Percentiles rank a stretch among this genome's conserved stretches.
phyloP scores from a whole-genome alignment of 2,329 filamentous ascomycete species.

The Helotiales sp. region DNA sequence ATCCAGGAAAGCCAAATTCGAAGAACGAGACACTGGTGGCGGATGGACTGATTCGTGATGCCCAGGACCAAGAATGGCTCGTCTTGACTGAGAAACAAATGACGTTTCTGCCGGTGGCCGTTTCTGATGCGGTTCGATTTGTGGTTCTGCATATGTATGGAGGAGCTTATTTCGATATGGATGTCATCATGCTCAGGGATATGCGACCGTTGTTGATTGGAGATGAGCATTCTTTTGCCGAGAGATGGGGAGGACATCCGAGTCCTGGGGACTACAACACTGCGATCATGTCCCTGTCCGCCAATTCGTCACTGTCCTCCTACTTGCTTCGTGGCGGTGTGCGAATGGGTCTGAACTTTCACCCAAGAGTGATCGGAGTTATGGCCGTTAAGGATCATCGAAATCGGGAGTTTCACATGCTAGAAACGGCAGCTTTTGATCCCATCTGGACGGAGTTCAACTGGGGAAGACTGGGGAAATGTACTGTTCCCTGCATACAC shows the following conservation, averaged over 20 bases:
- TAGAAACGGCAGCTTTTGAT: conserved; percentile 62
- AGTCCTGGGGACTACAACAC: conserved; percentile 61
- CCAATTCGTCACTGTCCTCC: conserved; percentile 59
- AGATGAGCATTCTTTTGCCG: conserved; percentile 56
- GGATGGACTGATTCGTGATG: conserved; percentile 56
- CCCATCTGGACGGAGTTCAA: conserved; percentile 63
- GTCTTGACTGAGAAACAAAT: conserved; percentile 59
- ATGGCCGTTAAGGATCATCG: conserved; percentile 61
- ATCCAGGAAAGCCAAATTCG: conserved; percentile 48
- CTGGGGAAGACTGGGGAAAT: conserved; percentile 55
- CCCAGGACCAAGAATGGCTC: conserved; percentile 56
- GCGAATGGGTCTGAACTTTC: conserved; percentile 62
- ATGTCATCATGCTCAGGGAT: conserved; percentile 58
- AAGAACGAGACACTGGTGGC: conserved; percentile 48
- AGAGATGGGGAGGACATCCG: conserved; percentile 59
- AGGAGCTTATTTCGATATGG: conserved; percentile 61
- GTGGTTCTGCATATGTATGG: conserved; percentile 59
- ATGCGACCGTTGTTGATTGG: conserved; percentile 58
- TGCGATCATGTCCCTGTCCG: conserved; percentile 59
- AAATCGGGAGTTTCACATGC: conserved; percentile 59
- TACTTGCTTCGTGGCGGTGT: conserved; percentile 60
- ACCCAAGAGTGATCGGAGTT: conserved; percentile 58
- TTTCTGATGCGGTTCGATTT: conserved; percentile 60
- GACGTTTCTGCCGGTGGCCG: conserved; percentile 62
- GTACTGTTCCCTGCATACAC: conserved; percentile 58